phyloP scores from a whole-genome alignment of 495 filamentous ascomycete species.

The Hyaloscypha variabilis region DNA sequence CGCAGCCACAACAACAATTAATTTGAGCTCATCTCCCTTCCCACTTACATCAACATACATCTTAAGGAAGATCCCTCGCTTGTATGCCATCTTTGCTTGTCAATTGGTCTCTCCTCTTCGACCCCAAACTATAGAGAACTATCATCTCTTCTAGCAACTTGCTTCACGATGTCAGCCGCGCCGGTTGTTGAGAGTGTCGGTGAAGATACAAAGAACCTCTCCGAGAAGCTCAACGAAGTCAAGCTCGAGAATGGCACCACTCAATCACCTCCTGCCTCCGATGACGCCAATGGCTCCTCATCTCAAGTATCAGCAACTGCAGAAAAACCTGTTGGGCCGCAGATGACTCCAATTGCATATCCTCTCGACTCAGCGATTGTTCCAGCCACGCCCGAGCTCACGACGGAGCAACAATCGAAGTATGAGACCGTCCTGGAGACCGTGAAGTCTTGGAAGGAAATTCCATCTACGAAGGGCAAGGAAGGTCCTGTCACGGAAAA shows the following conservation, averaged over 20 bases:
- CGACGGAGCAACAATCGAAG: constrained; percentile 78
- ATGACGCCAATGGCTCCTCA: neutral
- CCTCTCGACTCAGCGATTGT: constrained; percentile 56
- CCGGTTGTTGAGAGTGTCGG: neutral
- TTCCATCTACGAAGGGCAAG: constrained; percentile 65
- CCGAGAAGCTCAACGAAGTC: constrained; percentile 19
- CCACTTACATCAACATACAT: neutral
- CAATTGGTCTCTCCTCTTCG: neutral
- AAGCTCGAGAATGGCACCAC: constrained; percentile 9
- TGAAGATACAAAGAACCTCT: neutral
- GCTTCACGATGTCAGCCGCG: constrained; percentile 23
- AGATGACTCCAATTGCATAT: constrained; percentile 70
- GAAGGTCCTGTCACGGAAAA: constrained; percentile 69
- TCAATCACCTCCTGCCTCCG: neutral
- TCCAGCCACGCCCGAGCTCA: constrained; percentile 59
- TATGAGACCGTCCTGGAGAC: constrained; percentile 73
- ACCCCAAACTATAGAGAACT: neutral
- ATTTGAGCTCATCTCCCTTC: neutral
- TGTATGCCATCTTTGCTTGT: neutral
- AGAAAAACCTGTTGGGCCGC: constrained; percentile 41
- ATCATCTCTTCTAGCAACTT: neutral
- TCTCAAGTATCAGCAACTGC: constrained; percentile 25
- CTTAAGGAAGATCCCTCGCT: neutral
- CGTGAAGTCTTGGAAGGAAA: constrained; percentile 69
- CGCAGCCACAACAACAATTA: constrained; percentile 2